Conservation (phyloP, 1,284 basidiomycete species). For the Cutaneotrichosporon spelunceum region DNA sequence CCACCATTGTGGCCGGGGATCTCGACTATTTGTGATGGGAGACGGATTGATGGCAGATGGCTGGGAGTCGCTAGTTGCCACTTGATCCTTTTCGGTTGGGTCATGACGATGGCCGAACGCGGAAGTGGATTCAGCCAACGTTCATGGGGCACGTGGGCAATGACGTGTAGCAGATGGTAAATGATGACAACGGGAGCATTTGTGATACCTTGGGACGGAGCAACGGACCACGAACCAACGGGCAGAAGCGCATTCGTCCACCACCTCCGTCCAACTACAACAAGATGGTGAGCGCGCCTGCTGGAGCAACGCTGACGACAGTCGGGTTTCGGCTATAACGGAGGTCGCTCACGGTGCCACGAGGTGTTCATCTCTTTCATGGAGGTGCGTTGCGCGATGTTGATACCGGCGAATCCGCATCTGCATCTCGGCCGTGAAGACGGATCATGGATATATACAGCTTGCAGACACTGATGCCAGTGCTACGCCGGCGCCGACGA, state of each 20-base stretch:
- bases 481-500: conserved; percentile 82
- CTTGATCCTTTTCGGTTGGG: background rate
- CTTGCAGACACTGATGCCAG: conserved; percentile 51
- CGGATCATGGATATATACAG: background rate
- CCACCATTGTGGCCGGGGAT: background rate
- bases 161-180: background rate
- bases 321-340: conserved; percentile 11
- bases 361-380: conserved; percentile 8
- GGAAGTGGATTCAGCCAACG: background rate
- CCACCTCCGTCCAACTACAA: background rate
- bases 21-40: background rate
- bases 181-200: conserved; percentile 1
- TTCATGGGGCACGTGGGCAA: background rate
- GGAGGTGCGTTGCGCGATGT: background rate
- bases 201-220: background rate
- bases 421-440: background rate
- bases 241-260: conserved; percentile 4
- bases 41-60: background rate
- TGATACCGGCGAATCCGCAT: background rate
- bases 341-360: conserved; percentile 9
- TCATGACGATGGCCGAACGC: background rate
- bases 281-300: conserved; percentile 7
- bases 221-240: background rate
- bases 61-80: background rate
- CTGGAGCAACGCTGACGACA: background rate